Conservation (phyloP, 441 rosid genomes). For the Populus tomentosa region DNA sequence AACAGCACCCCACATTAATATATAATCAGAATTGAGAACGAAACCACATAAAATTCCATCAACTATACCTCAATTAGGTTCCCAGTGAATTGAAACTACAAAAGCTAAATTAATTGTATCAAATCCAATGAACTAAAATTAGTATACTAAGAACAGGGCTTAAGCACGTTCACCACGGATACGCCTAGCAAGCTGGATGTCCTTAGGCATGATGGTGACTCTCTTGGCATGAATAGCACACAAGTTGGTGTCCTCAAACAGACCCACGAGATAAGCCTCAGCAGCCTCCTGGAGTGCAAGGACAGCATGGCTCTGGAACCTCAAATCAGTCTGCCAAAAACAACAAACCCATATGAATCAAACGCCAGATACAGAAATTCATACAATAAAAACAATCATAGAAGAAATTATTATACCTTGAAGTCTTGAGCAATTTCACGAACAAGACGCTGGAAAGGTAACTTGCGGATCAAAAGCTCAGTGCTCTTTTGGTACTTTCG, state of each 20-base stretch:
- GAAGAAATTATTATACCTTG: slow-evolving; percentile 27
- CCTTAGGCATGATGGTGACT: slow-evolving; percentile 71
- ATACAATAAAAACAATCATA: background rate
- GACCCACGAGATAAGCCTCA: slow-evolving; percentile 67
- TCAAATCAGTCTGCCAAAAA: slow-evolving; percentile 48
- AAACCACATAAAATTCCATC: background rate
- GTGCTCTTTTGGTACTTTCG: slow-evolving; percentile 60
- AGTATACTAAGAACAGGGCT: background rate
- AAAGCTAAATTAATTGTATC: background rate
- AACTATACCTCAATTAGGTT: background rate
- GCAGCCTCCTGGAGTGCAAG: slow-evolving; percentile 72
- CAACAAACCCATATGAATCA: too few relatives aligned
- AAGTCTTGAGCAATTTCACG: slow-evolving; percentile 69
- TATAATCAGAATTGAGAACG: background rate
- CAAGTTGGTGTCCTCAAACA: slow-evolving; percentile 71
- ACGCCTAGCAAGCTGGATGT: slow-evolving; percentile 58
- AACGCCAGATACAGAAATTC: background rate
- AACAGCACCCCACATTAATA: background rate
- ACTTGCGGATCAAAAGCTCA: slow-evolving; percentile 52
- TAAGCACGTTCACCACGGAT: slow-evolving; percentile 74
- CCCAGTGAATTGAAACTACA: background rate
- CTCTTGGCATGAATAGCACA: slow-evolving; percentile 75
- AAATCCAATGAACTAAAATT: background rate
- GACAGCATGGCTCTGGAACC: slow-evolving; percentile 74
- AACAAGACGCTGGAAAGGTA: slow-evolving; percentile 59